A percentile compares a stretch with the other conserved stretches of the same genome.
Evolutionary conservation across 768 basidiomycete genomes (phyloP).

Genomic region (Artomyces pyxidatus): DNA sequence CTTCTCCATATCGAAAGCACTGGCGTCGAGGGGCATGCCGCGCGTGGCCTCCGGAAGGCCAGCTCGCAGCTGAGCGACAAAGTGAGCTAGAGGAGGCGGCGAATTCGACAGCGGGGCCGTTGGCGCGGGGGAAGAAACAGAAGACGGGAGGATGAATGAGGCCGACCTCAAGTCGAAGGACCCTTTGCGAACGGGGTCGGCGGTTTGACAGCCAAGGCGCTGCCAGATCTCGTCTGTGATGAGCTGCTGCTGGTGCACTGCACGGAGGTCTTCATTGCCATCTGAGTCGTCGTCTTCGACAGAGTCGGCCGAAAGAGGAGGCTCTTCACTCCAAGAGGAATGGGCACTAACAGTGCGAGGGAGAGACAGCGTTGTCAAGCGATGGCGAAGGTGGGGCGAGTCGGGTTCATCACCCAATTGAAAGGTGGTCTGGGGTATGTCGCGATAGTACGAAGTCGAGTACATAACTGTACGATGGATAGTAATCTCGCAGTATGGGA

Average conservation of each 20-base stretch:
- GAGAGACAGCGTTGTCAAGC: conserved; percentile 28
- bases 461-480: no score
- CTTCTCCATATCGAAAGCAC: background rate
- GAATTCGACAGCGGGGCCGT: no score
- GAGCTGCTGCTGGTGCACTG: background rate
- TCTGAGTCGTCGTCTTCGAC: background rate
- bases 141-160: background rate
- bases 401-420: no score
- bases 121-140: background rate
- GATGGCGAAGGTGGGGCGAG: no score
- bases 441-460: no score
- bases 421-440: no score
- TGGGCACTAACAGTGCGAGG: background rate
- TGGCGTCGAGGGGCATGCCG: no score
- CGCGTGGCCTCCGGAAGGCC: no score
- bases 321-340: background rate
- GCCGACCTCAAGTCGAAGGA: background rate
- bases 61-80: no score
- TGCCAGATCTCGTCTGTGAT: background rate
- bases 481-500: no score
- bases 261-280: background rate
- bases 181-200: background rate
- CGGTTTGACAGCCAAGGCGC: background rate
- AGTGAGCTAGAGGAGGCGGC: no score
- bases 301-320: background rate